phyloP scores from a whole-genome alignment of 2,329 filamentous ascomycete genomes.

The Harringtonia aguacate region DNA sequence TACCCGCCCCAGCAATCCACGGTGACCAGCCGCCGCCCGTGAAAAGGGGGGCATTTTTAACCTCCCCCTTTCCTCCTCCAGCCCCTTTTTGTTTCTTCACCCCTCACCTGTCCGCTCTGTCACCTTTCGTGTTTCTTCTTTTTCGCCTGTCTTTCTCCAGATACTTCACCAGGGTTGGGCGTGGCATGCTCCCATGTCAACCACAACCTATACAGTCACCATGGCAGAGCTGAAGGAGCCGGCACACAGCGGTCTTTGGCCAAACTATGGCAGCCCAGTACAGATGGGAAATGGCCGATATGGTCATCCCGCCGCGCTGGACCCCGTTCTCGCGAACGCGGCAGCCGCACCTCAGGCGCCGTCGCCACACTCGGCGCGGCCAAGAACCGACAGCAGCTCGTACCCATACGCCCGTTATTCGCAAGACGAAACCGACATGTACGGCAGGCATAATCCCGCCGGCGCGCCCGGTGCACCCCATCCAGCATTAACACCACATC shows the following conservation, averaged over 20 bases:
- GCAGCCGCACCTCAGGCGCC: conserved; percentile 22
- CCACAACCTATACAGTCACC: conserved; percentile 49
- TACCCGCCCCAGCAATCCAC: no score
- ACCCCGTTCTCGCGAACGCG: conserved; percentile 32
- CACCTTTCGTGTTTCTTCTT: background rate
- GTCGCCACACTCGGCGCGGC: conserved; percentile 34
- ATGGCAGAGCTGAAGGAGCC: conserved; percentile 56
- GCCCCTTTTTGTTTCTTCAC: background rate
- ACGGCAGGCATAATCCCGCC: conserved; percentile 32
- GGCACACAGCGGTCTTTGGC: conserved; percentile 46
- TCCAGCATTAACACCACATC: conserved; percentile 34
- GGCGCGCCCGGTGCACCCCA: conserved; percentile 14
- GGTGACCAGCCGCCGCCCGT: no score
- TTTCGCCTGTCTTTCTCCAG: background rate
- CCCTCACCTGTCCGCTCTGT: background rate
- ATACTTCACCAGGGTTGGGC: background rate
- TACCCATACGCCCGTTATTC: conserved; percentile 45
- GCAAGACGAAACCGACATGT: conserved; percentile 42
- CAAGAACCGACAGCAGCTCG: conserved; percentile 34
- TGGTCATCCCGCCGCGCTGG: conserved; percentile 31
- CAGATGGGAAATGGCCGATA: conserved; percentile 40
- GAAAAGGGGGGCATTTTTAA: background rate
- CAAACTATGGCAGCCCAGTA: conserved; percentile 44
- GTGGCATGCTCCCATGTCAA: conserved; percentile 49
- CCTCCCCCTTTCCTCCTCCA: no score